These are phyloP conservation scores for Ormosia semicastrata DNA, from an alignment of 306 rosid genomes.

Conservation along the genomic window DNA sequence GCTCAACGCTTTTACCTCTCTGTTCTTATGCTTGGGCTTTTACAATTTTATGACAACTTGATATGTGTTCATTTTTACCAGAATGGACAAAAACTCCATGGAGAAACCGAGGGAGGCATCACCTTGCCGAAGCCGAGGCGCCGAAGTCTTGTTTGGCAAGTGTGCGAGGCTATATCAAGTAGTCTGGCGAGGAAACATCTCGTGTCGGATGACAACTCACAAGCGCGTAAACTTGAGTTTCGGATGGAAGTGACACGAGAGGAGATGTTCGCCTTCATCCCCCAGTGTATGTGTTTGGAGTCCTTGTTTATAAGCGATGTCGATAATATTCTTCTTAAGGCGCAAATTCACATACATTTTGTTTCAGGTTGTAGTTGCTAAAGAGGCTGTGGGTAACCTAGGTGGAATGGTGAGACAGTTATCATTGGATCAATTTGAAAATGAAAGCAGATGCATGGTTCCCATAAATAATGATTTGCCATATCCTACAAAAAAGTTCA, in stretches of 20 bases:
- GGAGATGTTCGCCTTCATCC: slow-evolving; percentile 98
- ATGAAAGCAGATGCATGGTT: slow-evolving; percentile 98
- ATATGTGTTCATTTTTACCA: slow-evolving; percentile 33
- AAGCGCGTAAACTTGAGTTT: slow-evolving; percentile 71
- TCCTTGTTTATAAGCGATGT: slow-evolving; percentile 9
- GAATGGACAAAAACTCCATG: slow-evolving; percentile 83
- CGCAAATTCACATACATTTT: slow-evolving; percentile 33
- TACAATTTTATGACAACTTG: slow-evolving; percentile 19
- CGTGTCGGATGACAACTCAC: slow-evolving; percentile 85
- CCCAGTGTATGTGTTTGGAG: slow-evolving; percentile 72
- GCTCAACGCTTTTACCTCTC: slow-evolving; percentile 17
- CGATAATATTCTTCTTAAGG: slow-evolving; percentile 11
- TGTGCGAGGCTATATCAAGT: slow-evolving; percentile 58
- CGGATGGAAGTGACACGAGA: slow-evolving; percentile 95
- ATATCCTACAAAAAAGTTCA: slow-evolving; percentile 74
- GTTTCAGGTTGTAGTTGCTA: slow-evolving; percentile 96
- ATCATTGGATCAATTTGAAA: slow-evolving; percentile 98
- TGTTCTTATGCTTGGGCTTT: slow-evolving; percentile 7
- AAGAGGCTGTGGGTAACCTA: slow-evolving; percentile 89
- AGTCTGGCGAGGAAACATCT: slow-evolving; percentile 75
- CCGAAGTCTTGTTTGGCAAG: slow-evolving; percentile 97
- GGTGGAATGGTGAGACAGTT: slow-evolving; percentile 99
- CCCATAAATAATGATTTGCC: slow-evolving; percentile 78
- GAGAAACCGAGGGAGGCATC: slow-evolving; percentile 99
- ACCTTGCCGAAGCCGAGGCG: slow-evolving; percentile 99